Evolutionary conservation across 805 yeast genomes (phyloP).

Genomic region (Pichia thaimueangensis): DNA sequence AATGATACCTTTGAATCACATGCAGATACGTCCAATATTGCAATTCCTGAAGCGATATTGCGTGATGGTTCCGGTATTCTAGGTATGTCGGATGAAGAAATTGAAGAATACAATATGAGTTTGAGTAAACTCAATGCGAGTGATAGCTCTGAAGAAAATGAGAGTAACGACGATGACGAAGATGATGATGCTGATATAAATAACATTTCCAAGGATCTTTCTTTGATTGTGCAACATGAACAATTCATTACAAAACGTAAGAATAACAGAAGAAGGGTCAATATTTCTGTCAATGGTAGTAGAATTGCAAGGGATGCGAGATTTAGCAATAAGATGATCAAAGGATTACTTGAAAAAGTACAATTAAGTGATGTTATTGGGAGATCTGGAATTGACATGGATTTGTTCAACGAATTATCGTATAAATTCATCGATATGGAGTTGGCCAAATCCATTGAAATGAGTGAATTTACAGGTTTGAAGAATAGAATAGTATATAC

Average conservation of each 20-base stretch:
- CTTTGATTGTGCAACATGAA: conserved; percentile 8
- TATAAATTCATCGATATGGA: conserved; percentile 32
- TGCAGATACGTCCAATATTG: conserved; percentile 27
- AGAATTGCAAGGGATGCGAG: background rate
- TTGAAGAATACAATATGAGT: conserved; percentile 5
- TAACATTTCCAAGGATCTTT: conserved; percentile 15
- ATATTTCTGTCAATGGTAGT: background rate
- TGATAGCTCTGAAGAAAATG: background rate
- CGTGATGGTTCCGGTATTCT: conserved; percentile 17
- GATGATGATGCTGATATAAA: conserved; percentile 12
- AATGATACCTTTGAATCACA: conserved; percentile 11
- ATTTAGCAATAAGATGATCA: conserved; percentile 1
- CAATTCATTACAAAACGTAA: conserved; percentile 2
- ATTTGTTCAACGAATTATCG: conserved; percentile 28
- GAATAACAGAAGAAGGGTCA: background rate
- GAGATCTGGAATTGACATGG: conserved; percentile 1
- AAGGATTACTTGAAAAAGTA: conserved; percentile 2
- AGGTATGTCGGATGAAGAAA: conserved; percentile 4
- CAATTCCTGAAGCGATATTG: conserved; percentile 31
- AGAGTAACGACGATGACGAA: background rate
- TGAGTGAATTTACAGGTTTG: conserved; percentile 30
- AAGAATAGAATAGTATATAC: background rate
- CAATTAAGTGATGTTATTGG: background rate
- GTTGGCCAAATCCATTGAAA: conserved; percentile 29
- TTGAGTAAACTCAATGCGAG: background rate